Conservation (phyloP, 2,329 filamentous ascomycete genomes). For the Ciborinia camelliae region DNA sequence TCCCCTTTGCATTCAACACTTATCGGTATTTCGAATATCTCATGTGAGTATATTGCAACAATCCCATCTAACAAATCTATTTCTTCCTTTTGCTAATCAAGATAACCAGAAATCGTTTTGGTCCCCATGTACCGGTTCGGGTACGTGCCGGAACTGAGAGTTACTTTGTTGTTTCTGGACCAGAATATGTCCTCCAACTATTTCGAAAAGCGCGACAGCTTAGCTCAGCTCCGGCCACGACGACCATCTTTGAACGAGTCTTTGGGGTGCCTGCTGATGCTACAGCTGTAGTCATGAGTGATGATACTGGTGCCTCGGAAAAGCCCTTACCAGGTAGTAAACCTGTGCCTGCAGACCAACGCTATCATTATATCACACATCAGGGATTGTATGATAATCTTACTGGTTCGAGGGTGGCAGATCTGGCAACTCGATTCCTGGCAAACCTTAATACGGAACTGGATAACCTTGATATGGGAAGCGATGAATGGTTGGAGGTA, state of each 20-base stretch:
- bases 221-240: constrained; percentile 18
- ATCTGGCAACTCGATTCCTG: constrained; percentile 22
- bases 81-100: background rate
- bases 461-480: constrained; percentile 9
- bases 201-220: constrained; percentile 26
- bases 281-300: constrained; percentile 10
- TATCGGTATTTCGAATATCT: constrained; percentile 20
- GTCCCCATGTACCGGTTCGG: constrained; percentile 22
- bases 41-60: constrained; percentile 14
- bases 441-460: constrained; percentile 21
- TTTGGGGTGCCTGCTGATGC: constrained; percentile 24
- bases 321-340: constrained; percentile 23
- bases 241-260: constrained; percentile 15
- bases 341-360: constrained; percentile 21
- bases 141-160: constrained; percentile 24
- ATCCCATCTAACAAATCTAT: background rate
- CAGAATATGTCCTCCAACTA: constrained; percentile 22
- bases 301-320: constrained; percentile 24
- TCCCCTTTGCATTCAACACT: constrained; percentile 25
- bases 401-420: constrained; percentile 21
- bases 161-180: constrained; percentile 26
- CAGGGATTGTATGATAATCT: constrained; percentile 22
- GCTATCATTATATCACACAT: constrained; percentile 24
- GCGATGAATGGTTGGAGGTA: constrained; percentile 25
- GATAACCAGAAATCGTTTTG: constrained; percentile 21